Conservation (phyloP, 257 asterid species). For the Salvia splendens region DNA sequence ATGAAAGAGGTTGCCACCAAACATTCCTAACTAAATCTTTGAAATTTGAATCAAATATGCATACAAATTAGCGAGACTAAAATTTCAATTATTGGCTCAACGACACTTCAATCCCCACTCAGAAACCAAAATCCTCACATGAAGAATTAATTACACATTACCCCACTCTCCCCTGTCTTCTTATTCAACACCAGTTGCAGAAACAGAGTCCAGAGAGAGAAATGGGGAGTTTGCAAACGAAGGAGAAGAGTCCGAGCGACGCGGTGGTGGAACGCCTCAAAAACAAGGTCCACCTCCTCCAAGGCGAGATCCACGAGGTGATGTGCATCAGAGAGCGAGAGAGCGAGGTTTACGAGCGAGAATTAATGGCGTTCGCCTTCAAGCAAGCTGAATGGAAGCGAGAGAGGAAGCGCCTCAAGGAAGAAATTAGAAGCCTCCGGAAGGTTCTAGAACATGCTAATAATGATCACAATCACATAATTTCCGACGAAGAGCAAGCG, state of each 20-base stretch:
- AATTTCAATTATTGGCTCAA: constrained; percentile 20
- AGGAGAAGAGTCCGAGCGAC: constrained; percentile 39
- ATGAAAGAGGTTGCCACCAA: too few relatives aligned
- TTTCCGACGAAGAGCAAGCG: constrained; percentile 26
- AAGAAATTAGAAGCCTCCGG: constrained; percentile 49
- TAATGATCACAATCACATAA: too few relatives aligned
- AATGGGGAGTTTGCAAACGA: constrained; percentile 68
- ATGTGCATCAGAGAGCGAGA: constrained; percentile 70
- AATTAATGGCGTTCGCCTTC: constrained; percentile 59
- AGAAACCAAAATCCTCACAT: constrained; percentile 11
- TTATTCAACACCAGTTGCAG: constrained; percentile 27
- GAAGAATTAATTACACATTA: not conserved
- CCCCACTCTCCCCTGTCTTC: constrained; percentile 29
- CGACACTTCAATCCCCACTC: constrained; percentile 16
- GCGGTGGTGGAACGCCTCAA: constrained; percentile 55
- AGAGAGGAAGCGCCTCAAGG: constrained; percentile 58
- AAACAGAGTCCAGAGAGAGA: not conserved
- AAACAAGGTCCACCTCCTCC: constrained; percentile 52
- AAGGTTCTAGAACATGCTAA: constrained; percentile 31
- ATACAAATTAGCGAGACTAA: not conserved
- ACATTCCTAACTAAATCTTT: too few relatives aligned
- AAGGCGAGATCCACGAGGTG: constrained; percentile 59
- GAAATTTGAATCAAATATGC: too few relatives aligned
- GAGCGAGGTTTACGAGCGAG: constrained; percentile 55
- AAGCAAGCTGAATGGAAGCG: constrained; percentile 75